Conservation (phyloP, 768 basidiomycete species). For the Neoboletus subvelutipes region DNA sequence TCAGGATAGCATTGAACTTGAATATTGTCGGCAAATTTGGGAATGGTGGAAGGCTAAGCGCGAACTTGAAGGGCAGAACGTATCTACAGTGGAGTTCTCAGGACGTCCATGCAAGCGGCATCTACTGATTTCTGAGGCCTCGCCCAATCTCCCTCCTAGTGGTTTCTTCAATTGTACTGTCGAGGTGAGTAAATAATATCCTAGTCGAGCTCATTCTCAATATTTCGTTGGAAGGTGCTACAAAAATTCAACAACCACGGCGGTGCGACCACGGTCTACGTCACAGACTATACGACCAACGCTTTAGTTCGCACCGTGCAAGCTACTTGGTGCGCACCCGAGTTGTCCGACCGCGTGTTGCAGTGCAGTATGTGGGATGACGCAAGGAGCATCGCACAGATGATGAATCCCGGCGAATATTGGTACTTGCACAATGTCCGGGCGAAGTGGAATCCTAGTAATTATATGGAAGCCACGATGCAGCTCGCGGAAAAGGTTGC, state of each 20-base stretch:
- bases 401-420: constrained; percentile 49
- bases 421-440: constrained; percentile 55
- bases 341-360: constrained; percentile 45
- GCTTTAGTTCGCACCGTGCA: constrained; percentile 32
- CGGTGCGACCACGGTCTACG: constrained; percentile 48
- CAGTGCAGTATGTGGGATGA: constrained; percentile 60
- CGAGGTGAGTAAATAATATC: constrained; percentile 42
- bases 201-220: background rate
- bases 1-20: constrained; percentile 36
- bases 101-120: constrained; percentile 35
- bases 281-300: constrained; percentile 65
- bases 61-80: constrained; percentile 16
- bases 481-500: constrained; percentile 42
- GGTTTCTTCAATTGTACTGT: constrained; percentile 66
- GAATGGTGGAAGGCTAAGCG: constrained; percentile 51
- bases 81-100: constrained; percentile 15
- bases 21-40: constrained; percentile 43
- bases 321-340: constrained; percentile 47
- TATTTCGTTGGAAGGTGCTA: constrained; percentile 43
- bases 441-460: constrained; percentile 38
- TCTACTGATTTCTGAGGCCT: constrained; percentile 49
- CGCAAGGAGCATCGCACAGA: constrained; percentile 41
- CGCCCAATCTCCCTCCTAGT: constrained; percentile 41
- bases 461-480: constrained; percentile 55
- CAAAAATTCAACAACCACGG: constrained; percentile 40